Base-by-base conservation (phyloP, 2,329 filamentous ascomycete species). In the Aureobasidium mangrovei region DNA sequence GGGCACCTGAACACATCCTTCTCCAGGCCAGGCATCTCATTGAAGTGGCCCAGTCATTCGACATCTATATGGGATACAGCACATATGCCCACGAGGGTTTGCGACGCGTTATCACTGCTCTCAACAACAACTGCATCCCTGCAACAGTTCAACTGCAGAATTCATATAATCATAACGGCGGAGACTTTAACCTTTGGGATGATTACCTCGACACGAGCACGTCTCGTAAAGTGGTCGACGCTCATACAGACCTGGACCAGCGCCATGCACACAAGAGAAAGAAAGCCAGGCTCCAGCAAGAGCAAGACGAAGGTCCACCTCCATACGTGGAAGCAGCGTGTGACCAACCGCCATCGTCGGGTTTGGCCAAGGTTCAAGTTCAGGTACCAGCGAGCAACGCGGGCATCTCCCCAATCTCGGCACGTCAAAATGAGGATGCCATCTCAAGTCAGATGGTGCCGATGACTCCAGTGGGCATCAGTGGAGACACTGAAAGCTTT, bases 371-470 rank as follows among this genome's bases (percentile, higher is more conserved):
- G 26, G 10, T 7, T 33, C 43, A 40, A 12, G 43, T 54, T 29
- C 42, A 41, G n/a, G 44, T 54, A 18, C 43, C 53, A 33, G 43
- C 42, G 31, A 54, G 53, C 43, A 44, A 54, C 29, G 40, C 40
- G 31, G 26, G 26, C 31, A 18, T 18, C 18, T 18, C 18, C 18
- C 18, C 18, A 18, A 18, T 18, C 18, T 18, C 18, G 18, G 18
- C 18, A 18, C 18, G 18, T 18, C 18, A 18, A n/a, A n/a, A n/a
- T n/a, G n/a, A 18, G 18, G 18, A 18, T 18, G 18, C 18, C 18
- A 18, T 18, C 18, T 18, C 18, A 18, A 18, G 18, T 18, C 18
- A 18, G 18, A 18, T 33, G 18, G 32, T 44, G 12, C 49, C 49
- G 44, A 38, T 10, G 31, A 53, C 49, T 36, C 49, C 49, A 24